Percentiles rank a stretch among this genome's conserved stretches.
Evolutionary conservation across 176 grass and related monocot species (phyloP).

Genomic region (sorghum (Sorghum bicolor)): DNA sequence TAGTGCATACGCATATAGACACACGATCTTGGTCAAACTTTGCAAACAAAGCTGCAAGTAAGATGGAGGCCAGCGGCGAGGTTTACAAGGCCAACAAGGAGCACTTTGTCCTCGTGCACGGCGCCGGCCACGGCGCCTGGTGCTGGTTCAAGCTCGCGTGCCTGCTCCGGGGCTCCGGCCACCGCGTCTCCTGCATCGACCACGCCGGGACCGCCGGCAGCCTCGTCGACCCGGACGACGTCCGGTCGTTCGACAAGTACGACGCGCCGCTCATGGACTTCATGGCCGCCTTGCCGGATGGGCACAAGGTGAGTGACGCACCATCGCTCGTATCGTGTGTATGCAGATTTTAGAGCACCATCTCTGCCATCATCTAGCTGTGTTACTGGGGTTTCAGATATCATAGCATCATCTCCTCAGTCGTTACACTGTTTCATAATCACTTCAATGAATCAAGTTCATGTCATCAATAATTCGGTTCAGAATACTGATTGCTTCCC

Average conservation of each 20-base stretch:
- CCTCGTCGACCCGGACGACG: slow-evolving; percentile 28
- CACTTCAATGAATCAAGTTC: no score
- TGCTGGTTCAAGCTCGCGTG: slow-evolving; percentile 51
- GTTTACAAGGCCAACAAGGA: background rate
- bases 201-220: slow-evolving; percentile 37
- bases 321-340: no score
- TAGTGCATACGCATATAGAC: no score
- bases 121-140: slow-evolving; percentile 52
- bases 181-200: slow-evolving; percentile 47
- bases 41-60: background rate
- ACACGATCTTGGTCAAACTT: background rate
- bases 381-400: no score
- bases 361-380: no score
- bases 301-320: background rate
- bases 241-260: background rate
- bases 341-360: background rate
- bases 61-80: background rate
- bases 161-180: slow-evolving; percentile 25
- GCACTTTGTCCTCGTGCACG: slow-evolving; percentile 55
- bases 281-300: background rate
- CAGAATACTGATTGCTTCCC: no score
- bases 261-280: slow-evolving; percentile 2
- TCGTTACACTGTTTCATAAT: no score
- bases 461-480: no score
- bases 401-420: no score